A percentile compares a stretch with the other conserved stretches of the same genome.
phyloP scores from a whole-genome alignment of 345 rosid genomes.

The Brassica carinata region DNA sequence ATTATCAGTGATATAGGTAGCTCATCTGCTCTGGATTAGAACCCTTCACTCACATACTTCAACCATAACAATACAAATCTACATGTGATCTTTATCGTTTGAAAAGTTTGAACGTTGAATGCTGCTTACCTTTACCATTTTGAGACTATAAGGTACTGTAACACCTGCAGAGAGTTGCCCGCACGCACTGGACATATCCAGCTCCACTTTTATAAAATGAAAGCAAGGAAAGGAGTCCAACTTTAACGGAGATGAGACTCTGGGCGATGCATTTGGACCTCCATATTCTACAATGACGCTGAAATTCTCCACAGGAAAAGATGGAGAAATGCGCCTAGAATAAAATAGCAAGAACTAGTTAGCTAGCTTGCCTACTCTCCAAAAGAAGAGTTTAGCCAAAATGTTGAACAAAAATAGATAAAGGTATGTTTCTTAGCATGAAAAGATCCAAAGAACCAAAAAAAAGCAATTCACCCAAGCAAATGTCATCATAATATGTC shows the following conservation, averaged over 20 bases:
- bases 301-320: conserved; percentile 56
- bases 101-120: conserved; percentile 13
- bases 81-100: not conserved
- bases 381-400: conserved; percentile 1
- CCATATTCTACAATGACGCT: conserved; percentile 60
- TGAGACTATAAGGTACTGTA: conserved; percentile 39
- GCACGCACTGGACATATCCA: conserved; percentile 48
- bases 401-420: conserved; percentile 10
- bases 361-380: conserved; percentile 14
- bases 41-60: conserved; percentile 15
- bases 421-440: conserved; percentile 20
- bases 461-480: conserved; percentile 5
- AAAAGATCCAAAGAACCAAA: not conserved
- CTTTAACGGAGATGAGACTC: conserved; percentile 40
- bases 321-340: conserved; percentile 52
- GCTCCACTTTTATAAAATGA: conserved; percentile 57
- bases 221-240: conserved; percentile 43
- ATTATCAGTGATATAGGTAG: conserved; percentile 14
- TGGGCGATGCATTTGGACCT: conserved; percentile 51
- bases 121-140: conserved; percentile 43
- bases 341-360: conserved; percentile 34
- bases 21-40: conserved; percentile 14
- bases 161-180: conserved; percentile 59
- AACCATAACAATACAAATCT: conserved; percentile 18
- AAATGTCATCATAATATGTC: conserved; percentile 11